Base-by-base conservation (phyloP, 1,284 basidiomycete species). In the Anthracocystis panici-leucophaei region DNA sequence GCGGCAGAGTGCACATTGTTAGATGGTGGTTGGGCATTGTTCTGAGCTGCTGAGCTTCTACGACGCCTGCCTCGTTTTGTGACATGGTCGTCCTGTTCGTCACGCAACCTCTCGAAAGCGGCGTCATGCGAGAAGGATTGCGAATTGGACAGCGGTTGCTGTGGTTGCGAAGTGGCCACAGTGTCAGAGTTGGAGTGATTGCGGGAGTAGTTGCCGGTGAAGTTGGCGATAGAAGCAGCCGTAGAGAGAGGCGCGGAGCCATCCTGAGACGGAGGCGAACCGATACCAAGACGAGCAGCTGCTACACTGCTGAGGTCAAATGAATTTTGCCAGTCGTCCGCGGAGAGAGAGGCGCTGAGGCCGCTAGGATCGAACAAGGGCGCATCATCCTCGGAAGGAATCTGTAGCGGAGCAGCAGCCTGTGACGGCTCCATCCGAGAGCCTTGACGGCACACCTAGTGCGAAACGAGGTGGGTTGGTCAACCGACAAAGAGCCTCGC, bases 281-380 rank as follows among this genome's bases (percentile, higher is more conserved):
- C 65, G 52, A 76, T 76, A 38, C 74, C 74, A 11, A 76, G 62
- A 20, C 74, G 74, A 7, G 62, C 65, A 9, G 74, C 74, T 33
- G 74, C 74, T 68, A 72, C 65, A 57, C 74, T 72, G 45, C 16
- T 44, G 62, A 65, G 69, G 31, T 76, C 74, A 51, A 76, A 72
- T 31, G 68, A 72, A 53, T 59, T 61, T 41, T 71, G 68, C 74
- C 74, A 76, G 62, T 76, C 74, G 29, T 76, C 74, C 16, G 52
- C 65, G 8, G 74, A 76, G 56, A 76, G 68, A 16, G 74, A 76
- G 31, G 69, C 74, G 56, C 74, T 72, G 45, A 76, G 74, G 35
- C 74, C 74, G 50, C 68, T 76, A 7, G 74, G 74, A 52, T 76
- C 74, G 50, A 76, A 76, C 41, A 76, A 48, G 16, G 74, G 74